phyloP scores from a whole-genome alignment of 345 rosid genomes.

The Pelargonium nanum region DNA sequence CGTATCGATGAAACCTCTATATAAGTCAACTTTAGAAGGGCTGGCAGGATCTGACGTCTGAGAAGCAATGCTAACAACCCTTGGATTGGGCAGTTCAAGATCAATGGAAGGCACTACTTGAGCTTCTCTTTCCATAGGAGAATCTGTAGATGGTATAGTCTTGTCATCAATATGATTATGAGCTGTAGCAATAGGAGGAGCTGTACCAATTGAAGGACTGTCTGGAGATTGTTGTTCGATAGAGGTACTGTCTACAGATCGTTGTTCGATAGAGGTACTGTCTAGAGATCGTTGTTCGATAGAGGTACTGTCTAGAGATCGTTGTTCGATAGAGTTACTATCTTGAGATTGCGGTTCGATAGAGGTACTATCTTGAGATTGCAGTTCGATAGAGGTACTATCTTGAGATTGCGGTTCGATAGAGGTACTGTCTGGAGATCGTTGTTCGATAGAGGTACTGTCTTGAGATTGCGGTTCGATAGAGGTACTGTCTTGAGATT shows the following conservation, averaged over 20 bases:
- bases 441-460: too few species aligned
- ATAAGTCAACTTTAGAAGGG: neutral
- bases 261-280: too few species aligned
- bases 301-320: too few species aligned
- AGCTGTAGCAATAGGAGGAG: conserved; percentile 10
- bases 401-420: neutral
- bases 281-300: too few species aligned
- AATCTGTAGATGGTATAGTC: neutral
- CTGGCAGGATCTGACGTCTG: conserved; percentile 8
- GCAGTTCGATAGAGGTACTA: neutral
- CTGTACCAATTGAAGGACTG: conserved; percentile 6
- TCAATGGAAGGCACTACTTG: conserved; percentile 15
- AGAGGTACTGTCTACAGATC: neutral
- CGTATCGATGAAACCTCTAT: conserved; percentile 62
- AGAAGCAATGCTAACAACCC: conserved; percentile 17
- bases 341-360: too few species aligned
- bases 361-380: neutral
- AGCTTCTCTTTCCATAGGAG: conserved; percentile 7
- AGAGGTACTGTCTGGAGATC: neutral
- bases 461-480: neutral
- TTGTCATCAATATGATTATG: conserved; percentile 7
- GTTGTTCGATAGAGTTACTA: too few species aligned
- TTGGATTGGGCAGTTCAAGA: conserved; percentile 27
- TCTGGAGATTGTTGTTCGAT: conserved; percentile 9
- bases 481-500: neutral